These are phyloP conservation scores for Artemisia princeps DNA, from an alignment of 140 eudicot genomes.

Conservation along the genomic window DNA sequence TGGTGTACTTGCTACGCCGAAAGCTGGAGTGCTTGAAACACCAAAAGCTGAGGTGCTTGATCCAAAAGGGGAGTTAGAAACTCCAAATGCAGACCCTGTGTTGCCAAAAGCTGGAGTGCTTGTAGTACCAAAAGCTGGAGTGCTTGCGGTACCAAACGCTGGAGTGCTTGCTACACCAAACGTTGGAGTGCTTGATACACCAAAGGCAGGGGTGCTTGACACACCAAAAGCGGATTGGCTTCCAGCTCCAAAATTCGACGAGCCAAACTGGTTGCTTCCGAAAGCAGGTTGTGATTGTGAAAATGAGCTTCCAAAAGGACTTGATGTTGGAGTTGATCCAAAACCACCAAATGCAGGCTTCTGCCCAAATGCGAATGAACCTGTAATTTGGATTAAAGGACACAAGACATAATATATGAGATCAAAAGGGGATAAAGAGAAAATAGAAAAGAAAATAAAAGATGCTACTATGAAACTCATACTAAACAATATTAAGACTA, in stretches of 20 bases:
- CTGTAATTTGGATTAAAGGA: constrained; percentile 31
- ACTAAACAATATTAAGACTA: not conserved
- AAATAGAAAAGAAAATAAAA: no score
- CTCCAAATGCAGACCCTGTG: constrained; percentile 65
- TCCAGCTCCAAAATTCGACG: constrained; percentile 68
- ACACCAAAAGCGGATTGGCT: constrained; percentile 49
- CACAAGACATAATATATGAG: not conserved
- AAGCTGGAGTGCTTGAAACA: constrained; percentile 34
- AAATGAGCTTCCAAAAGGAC: constrained; percentile 67
- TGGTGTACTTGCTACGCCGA: constrained; percentile 48
- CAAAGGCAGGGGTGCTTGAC: constrained; percentile 53
- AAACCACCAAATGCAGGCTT: constrained; percentile 85
- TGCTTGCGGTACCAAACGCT: constrained; percentile 52
- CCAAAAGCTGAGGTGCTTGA: constrained; percentile 49
- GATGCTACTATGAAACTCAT: no score
- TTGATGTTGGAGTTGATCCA: constrained; percentile 59
- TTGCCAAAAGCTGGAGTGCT: constrained; percentile 52
- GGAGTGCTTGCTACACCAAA: constrained; percentile 73
- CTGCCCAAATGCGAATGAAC: constrained; percentile 72
- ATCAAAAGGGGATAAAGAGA: not conserved
- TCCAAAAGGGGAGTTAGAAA: constrained; percentile 38
- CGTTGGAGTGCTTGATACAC: constrained; percentile 33
- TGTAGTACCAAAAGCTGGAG: constrained; percentile 46
- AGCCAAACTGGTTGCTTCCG: constrained; percentile 57
- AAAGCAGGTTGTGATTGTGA: constrained; percentile 50